Conservation (phyloP, 2,329 filamentous ascomycete genomes). For the Xylaria sp. region DNA sequence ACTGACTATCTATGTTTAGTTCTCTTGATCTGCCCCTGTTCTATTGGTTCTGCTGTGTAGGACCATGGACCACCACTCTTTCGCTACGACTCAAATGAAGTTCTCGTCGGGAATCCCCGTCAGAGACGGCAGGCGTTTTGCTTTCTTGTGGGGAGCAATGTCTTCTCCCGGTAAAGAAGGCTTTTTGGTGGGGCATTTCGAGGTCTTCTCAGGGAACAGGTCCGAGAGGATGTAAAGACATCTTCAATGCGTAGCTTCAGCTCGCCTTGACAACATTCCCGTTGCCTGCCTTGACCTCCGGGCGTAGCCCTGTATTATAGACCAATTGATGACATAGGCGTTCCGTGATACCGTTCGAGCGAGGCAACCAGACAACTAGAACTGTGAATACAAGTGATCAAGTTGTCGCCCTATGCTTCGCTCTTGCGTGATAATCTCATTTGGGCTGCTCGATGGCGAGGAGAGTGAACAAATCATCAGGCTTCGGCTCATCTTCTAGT, state of each 20-base stretch:
- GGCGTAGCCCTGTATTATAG: conserved; percentile 34
- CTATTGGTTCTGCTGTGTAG: conserved; percentile 4
- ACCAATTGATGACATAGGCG: conserved; percentile 23
- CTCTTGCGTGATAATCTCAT: conserved; percentile 25
- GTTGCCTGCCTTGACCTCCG: conserved; percentile 9
- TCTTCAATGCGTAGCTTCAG: conserved; percentile 21
- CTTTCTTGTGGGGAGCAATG: conserved; percentile 16
- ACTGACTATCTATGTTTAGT: conserved; percentile 46
- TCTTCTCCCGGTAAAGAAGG: conserved; percentile 29
- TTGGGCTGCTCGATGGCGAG: conserved; percentile 56
- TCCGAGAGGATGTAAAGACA: conserved; percentile 29
- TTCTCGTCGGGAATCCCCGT: conserved; percentile 18
- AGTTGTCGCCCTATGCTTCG: conserved; percentile 5
- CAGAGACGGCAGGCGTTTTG: conserved; percentile 33
- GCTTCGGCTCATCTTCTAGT: conserved; percentile 66
- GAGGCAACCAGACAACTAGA: conserved; percentile 17
- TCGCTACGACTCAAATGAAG: conserved; percentile 31
- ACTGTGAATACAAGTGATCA: conserved; percentile 28
- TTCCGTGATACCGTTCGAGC: conserved; percentile 15
- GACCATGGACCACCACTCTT: conserved; percentile 9
- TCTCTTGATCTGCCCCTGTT: conserved; percentile 39
- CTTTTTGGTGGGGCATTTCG: conserved; percentile 35
- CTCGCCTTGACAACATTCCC: conserved; percentile 18
- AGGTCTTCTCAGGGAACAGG: conserved; percentile 6
- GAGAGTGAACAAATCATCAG: conserved; percentile 60